These are phyloP conservation scores for Cryptococcus floricola DNA, from an alignment of 1,284 basidiomycete species.

Conservation along the genomic window DNA sequence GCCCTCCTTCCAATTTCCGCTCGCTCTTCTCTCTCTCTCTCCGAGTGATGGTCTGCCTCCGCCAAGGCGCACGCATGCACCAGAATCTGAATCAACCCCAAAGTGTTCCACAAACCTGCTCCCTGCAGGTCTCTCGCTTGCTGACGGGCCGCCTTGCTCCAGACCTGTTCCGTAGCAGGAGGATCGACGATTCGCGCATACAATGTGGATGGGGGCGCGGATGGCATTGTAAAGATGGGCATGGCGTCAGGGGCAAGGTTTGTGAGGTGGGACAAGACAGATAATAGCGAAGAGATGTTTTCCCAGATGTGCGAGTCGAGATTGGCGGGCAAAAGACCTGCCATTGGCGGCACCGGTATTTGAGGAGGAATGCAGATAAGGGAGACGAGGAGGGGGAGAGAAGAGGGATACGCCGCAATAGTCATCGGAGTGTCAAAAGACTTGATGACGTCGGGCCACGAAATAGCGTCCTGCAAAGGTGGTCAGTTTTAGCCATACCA, in stretches of 20 bases:
- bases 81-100: constrained; percentile 86
- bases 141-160: constrained; percentile 55
- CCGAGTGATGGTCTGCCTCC: constrained; percentile 59
- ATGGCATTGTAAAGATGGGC: constrained; percentile 80
- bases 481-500: neutral
- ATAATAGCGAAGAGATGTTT: constrained; percentile 80
- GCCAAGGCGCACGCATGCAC: constrained; percentile 51
- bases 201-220: constrained; percentile 69
- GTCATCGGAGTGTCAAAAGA: constrained; percentile 43
- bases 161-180: constrained; percentile 59
- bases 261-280: constrained; percentile 79
- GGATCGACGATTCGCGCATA: constrained; percentile 72
- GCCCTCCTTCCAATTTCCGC: constrained; percentile 68
- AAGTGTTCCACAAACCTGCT: constrained; percentile 83
- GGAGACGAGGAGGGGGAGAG: constrained; percentile 44
- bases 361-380: constrained; percentile 50
- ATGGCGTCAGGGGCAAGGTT: constrained; percentile 84
- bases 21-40: constrained; percentile 53
- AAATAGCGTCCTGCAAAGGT: constrained; percentile 56
- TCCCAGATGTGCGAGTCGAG: constrained; percentile 63
- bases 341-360: constrained; percentile 46
- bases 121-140: constrained; percentile 68
- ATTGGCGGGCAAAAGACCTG: constrained; percentile 46
- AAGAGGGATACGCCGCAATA: constrained; percentile 41
- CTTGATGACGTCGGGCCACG: constrained; percentile 66